Base-by-base conservation (phyloP, 192 early-diverging fungal species). In the Linderina pennispora region DNA sequence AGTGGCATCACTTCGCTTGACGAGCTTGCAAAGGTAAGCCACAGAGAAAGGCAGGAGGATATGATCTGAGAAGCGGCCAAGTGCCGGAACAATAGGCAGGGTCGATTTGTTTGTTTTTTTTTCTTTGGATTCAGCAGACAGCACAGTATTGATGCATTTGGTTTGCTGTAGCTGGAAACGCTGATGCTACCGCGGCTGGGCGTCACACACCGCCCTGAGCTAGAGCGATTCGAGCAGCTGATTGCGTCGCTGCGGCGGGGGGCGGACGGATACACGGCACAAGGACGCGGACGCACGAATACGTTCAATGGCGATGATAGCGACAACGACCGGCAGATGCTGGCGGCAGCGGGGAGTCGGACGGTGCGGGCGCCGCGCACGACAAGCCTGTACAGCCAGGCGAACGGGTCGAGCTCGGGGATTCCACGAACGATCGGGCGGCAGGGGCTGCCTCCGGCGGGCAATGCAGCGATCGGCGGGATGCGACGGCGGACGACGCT, bases 1-100 rank as follows among this genome's bases (percentile, higher is more conserved):
- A 52, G 46, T 45, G 65, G 65, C 16, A 56, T 68, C 36, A 61
- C 53, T 19, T 61, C 65, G 25, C 38, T 60, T 16, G 58, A 68
- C 22, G 46, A 44, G 23, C 37, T 68, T 40, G 53, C 47, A 16
- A 48, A 68, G 65, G 65, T 68, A 60, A 61, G 65, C 32, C n/a
- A n/a, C n/a, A n/a, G n/a, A n/a, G n/a, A n/a, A n/a, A n/a, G n/a
- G n/a, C n/a, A n/a, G n/a, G n/a, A n/a, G n/a, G n/a, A n/a, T n/a
- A n/a, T n/a, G n/a, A n/a, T n/a, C n/a, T n/a, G n/a, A n/a, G n/a
- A n/a, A n/a, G n/a, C n/a, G n/a, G n/a, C n/a, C n/a, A n/a, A n/a
- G n/a, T n/a, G n/a, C n/a, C n/a, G n/a, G n/a, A n/a, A n/a, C n/a
- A n/a, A n/a, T n/a, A n/a, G n/a, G n/a, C n/a, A n/a, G n/a, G n/a